phyloP scores from a whole-genome alignment of 192 early-diverging fungal species.

The Coemansia sp. region DNA sequence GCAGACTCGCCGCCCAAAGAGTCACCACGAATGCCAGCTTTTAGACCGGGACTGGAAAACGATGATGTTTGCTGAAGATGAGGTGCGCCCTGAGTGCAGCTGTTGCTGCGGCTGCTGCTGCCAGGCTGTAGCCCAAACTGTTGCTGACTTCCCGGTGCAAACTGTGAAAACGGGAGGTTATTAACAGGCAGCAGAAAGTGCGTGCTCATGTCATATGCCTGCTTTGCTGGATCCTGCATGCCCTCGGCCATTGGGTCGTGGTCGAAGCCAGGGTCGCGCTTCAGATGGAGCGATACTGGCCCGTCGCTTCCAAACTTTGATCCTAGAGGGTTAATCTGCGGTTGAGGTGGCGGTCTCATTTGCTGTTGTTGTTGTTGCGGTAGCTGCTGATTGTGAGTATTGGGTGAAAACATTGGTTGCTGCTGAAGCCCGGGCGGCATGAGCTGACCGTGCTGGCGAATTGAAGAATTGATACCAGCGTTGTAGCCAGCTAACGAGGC shows the following conservation, averaged over 20 bases:
- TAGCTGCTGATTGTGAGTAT: conserved; percentile 6
- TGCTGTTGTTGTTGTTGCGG: conserved; percentile 11
- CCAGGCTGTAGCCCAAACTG: conserved; percentile 15
- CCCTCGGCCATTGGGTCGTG: conserved; percentile 29
- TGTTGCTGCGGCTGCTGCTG: conserved; percentile 18
- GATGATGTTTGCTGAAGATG: conserved; percentile 30
- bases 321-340: conserved; percentile 45
- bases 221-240: conserved; percentile 48
- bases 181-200: conserved; percentile 46
- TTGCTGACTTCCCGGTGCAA: conserved; percentile 4
- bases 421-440: conserved; percentile 15
- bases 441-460: conserved; percentile 18
- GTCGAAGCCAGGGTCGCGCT: conserved; percentile 53
- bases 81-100: conserved; percentile 3
- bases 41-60: conserved; percentile 26
- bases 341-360: conserved; percentile 13
- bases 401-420: conserved; percentile 6
- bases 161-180: conserved; percentile 27
- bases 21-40: neutral
- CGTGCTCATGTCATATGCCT: conserved; percentile 45
- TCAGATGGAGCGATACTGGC: conserved; percentile 46
- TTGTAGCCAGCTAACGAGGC: conserved; percentile 15
- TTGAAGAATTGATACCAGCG: neutral
- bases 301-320: conserved; percentile 26
- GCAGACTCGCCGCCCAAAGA: conserved; percentile 15